Conservation (phyloP, 345 rosid genomes). For the Arabidopsis suecica region DNA sequence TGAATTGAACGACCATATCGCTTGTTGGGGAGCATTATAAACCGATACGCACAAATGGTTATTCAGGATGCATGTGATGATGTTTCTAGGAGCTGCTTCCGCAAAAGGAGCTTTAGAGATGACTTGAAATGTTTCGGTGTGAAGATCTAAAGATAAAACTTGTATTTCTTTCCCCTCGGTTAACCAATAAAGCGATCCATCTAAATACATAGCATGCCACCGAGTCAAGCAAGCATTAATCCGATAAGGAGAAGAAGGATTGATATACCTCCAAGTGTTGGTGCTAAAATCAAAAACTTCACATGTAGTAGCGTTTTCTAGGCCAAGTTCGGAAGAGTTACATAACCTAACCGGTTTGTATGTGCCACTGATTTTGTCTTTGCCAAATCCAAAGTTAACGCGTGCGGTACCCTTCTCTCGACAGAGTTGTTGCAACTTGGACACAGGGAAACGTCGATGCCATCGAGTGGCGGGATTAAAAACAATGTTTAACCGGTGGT, state of each 20-base stretch:
- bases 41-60: neutral
- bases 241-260: neutral
- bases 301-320: too few relatives aligned
- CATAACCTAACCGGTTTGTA: too few relatives aligned
- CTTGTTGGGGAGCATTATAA: neutral
- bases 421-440: too few relatives aligned
- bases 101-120: too few relatives aligned
- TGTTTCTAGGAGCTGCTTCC: neutral
- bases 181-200: slow-evolving; percentile 15
- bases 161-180: neutral
- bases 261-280: too few relatives aligned
- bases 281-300: too few relatives aligned
- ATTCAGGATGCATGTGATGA: neutral
- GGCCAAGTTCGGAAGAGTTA: too few relatives aligned
- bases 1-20: neutral
- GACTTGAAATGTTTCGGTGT: neutral
- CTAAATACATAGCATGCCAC: neutral
- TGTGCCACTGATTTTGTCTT: too few relatives aligned
- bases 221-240: neutral
- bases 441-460: too few relatives aligned
- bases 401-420: too few relatives aligned
- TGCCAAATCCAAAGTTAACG: too few relatives aligned
- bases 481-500: neutral
- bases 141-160: neutral
- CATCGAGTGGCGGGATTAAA: too few relatives aligned